phyloP scores from a whole-genome alignment of 2,329 filamentous ascomycete genomes.

The Blumeria hordei region DNA sequence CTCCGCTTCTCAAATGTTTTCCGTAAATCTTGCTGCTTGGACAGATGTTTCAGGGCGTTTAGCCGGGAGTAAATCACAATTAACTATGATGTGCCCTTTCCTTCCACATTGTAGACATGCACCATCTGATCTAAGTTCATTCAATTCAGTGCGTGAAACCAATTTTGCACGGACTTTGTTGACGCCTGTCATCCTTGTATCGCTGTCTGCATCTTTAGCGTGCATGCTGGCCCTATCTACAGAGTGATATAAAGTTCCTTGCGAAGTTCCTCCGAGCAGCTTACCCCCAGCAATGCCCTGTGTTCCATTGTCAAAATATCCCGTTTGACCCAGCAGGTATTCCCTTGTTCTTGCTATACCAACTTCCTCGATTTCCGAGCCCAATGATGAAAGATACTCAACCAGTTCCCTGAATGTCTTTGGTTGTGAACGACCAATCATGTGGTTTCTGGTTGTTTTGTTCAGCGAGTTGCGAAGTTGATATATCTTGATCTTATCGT shows the following conservation, averaged over 20 bases:
- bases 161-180: not conserved
- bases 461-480: not conserved
- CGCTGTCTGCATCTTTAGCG: not conserved
- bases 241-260: no score
- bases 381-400: not conserved
- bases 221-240: not conserved
- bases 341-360: not conserved
- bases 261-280: not conserved
- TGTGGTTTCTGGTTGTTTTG: not conserved
- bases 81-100: not conserved
- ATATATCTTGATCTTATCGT: not conserved
- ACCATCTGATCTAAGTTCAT: not conserved
- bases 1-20: no score
- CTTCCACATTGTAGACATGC: not conserved
- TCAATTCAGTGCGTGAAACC: not conserved
- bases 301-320: not conserved
- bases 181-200: not conserved
- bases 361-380: not conserved
- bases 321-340: not conserved
- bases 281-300: not conserved
- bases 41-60: not conserved
- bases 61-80: not conserved
- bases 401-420: not conserved
- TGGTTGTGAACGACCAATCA: not conserved
- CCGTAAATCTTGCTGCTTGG: not conserved